A percentile compares a stretch with the other conserved stretches of the same genome.
Conservation (phyloP, 805 yeast species). For the Ogataea ganodermae region DNA sequence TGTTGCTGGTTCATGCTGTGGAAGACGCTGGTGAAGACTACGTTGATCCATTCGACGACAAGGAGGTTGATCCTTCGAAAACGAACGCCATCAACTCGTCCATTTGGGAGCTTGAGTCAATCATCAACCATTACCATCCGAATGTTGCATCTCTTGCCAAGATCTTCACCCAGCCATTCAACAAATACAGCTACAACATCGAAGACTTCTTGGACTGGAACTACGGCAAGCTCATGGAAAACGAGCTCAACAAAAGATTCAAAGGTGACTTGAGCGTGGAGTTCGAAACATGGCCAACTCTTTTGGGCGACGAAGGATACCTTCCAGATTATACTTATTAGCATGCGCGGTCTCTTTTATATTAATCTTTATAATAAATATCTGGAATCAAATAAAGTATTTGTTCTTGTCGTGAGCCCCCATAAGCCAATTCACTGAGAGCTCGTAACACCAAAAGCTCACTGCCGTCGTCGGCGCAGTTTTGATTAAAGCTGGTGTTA, state of each 20-base stretch:
- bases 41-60: slow-evolving; percentile 65
- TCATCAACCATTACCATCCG: slow-evolving; percentile 84
- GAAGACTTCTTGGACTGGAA: slow-evolving; percentile 96
- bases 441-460: slow-evolving; percentile 38
- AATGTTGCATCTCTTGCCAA: slow-evolving; percentile 90
- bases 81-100: slow-evolving; percentile 84
- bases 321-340: slow-evolving; percentile 23
- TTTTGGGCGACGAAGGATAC: slow-evolving; percentile 38
- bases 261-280: slow-evolving; percentile 79
- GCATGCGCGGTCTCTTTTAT: slow-evolving; percentile 3
- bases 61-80: slow-evolving; percentile 71
- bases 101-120: slow-evolving; percentile 86
- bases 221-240: slow-evolving; percentile 63
- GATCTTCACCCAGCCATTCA: slow-evolving; percentile 86
- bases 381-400: neutral
- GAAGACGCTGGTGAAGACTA: slow-evolving; percentile 36
- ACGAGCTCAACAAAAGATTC: slow-evolving; percentile 64
- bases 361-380: slow-evolving; percentile 1
- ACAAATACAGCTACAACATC: slow-evolving; percentile 80
- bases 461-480: slow-evolving; percentile 71
- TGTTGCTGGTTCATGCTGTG: slow-evolving; percentile 75
- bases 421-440: slow-evolving; percentile 28
- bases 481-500: slow-evolving; percentile 67
- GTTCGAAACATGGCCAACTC: slow-evolving; percentile 53
- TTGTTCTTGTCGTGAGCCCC: slow-evolving; percentile 8